Percentiles rank a stretch among this genome's conserved stretches.
Evolutionary conservation across 345 rosid species (phyloP).

Genomic region (Carallia brachiata): DNA sequence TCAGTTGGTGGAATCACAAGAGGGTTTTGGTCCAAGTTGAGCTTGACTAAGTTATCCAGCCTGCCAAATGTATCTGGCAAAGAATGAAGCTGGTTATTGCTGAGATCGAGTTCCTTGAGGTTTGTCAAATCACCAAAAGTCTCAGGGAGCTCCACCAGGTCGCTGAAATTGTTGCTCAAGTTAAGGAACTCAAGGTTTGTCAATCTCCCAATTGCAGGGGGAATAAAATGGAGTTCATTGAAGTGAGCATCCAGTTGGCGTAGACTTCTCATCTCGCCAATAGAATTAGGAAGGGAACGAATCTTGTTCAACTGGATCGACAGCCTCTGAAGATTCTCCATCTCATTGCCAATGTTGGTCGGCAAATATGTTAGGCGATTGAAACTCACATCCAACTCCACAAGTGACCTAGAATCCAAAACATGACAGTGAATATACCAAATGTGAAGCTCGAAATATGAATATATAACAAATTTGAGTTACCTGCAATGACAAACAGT

Average conservation of each 20-base stretch:
- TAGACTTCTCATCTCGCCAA: constrained; percentile 69
- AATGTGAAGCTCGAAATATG: background rate
- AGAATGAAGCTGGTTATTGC: constrained; percentile 82
- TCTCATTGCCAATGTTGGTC: constrained; percentile 73
- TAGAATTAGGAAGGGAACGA: constrained; percentile 63
- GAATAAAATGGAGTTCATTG: constrained; percentile 74
- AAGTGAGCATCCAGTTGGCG: constrained; percentile 74
- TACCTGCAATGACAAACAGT: constrained; percentile 78
- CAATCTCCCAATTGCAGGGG: constrained; percentile 56
- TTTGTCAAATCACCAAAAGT: constrained; percentile 69
- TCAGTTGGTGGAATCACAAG: constrained; percentile 64
- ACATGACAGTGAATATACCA: background rate
- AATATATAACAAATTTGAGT: constrained; percentile 14
- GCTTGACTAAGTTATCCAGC: constrained; percentile 63
- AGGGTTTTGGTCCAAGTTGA: constrained; percentile 73
- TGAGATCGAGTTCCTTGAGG: constrained; percentile 82
- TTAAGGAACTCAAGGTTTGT: constrained; percentile 69
- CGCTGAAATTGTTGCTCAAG: constrained; percentile 73
- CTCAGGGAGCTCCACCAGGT: constrained; percentile 72
- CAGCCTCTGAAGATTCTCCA: constrained; percentile 59
- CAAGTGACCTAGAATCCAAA: constrained; percentile 49
- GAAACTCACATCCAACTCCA: constrained; percentile 77
- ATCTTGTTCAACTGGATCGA: constrained; percentile 72
- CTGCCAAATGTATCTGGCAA: constrained; percentile 83
- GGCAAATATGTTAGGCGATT: constrained; percentile 74